These are phyloP conservation scores for Scalesia atractyloides DNA, from an alignment of 129 eudicot genomes.

Conservation along the genomic window DNA sequence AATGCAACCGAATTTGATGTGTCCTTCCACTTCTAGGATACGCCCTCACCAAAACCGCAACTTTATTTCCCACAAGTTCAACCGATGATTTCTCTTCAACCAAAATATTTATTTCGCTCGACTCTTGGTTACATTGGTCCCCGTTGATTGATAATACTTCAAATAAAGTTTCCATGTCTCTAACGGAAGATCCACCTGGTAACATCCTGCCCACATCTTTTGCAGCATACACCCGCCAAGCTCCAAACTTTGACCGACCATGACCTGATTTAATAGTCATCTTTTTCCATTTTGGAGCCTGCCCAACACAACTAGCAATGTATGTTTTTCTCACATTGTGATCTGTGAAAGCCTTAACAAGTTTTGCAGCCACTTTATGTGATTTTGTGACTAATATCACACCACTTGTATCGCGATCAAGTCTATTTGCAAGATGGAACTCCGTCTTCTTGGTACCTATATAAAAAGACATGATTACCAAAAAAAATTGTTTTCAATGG, in stretches of 20 bases:
- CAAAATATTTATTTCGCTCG: constrained; percentile 30
- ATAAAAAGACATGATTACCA: background rate
- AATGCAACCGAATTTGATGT: constrained; percentile 95
- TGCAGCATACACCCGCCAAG: constrained; percentile 93
- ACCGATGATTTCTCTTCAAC: constrained; percentile 63
- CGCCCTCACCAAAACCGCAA: constrained; percentile 80
- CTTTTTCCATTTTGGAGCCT: constrained; percentile 63
- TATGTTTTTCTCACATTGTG: constrained; percentile 83
- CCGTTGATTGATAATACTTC: constrained; percentile 70
- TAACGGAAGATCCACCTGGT: constrained; percentile 83
- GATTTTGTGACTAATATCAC: constrained; percentile 78
- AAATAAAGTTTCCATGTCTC: constrained; percentile 79
- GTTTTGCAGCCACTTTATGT: constrained; percentile 94
- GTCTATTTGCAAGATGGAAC: constrained; percentile 92
- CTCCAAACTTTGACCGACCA: constrained; percentile 91
- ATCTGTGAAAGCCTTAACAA: constrained; percentile 90
- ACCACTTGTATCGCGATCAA: constrained; percentile 98
- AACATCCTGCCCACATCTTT: constrained; percentile 68
- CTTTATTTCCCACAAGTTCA: constrained; percentile 42
- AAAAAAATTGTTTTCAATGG: background rate
- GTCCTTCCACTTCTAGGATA: constrained; percentile 96
- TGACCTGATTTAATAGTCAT: constrained; percentile 75
- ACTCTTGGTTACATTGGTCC: constrained; percentile 27
- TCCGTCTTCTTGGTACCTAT: constrained; percentile 49
- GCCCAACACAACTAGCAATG: constrained; percentile 70